Evolutionary conservation across 495 filamentous ascomycete genomes (phyloP).

Genomic region (Glonium stellatum): DNA sequence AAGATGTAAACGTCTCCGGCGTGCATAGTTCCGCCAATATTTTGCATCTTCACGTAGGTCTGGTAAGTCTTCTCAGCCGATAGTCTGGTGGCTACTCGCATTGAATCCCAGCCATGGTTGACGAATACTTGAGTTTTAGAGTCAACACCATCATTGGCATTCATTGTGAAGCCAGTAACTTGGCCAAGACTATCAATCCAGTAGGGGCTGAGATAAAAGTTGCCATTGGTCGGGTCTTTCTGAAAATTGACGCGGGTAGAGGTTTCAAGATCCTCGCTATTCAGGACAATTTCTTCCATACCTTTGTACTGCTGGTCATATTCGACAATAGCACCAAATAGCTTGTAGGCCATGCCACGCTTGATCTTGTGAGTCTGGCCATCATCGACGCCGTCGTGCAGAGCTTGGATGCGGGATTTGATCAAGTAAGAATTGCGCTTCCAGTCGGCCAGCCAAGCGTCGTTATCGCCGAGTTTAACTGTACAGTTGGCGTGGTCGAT

Average conservation of each 20-base stretch:
- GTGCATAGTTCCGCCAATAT: conserved; percentile 41
- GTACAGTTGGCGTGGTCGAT: conserved; percentile 46
- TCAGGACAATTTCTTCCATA: conserved; percentile 70
- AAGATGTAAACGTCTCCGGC: conserved; percentile 50
- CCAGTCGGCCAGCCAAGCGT: conserved; percentile 38
- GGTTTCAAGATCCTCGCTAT: conserved; percentile 64
- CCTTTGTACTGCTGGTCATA: conserved; percentile 62
- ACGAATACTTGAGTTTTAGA: conserved; percentile 66
- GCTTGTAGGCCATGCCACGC: conserved; percentile 68
- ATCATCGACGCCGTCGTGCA: conserved; percentile 33
- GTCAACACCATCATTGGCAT: conserved; percentile 66
- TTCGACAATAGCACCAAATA: conserved; percentile 64
- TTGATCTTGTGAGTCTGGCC: conserved; percentile 28
- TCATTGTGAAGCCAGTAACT: conserved; percentile 65
- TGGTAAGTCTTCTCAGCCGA: conserved; percentile 58
- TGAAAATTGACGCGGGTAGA: conserved; percentile 52
- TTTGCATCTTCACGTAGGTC: conserved; percentile 61
- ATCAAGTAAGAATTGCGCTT: conserved; percentile 44
- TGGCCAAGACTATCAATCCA: conserved; percentile 28
- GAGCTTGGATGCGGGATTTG: conserved; percentile 42
- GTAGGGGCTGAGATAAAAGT: conserved; percentile 13
- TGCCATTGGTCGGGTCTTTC: conserved; percentile 11
- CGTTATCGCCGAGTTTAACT: conserved; percentile 36
- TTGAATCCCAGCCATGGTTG: conserved; percentile 72
- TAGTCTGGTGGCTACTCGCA: conserved; percentile 62